phyloP scores from a whole-genome alignment of 1,284 basidiomycete species.

The Tilletia horrida region DNA sequence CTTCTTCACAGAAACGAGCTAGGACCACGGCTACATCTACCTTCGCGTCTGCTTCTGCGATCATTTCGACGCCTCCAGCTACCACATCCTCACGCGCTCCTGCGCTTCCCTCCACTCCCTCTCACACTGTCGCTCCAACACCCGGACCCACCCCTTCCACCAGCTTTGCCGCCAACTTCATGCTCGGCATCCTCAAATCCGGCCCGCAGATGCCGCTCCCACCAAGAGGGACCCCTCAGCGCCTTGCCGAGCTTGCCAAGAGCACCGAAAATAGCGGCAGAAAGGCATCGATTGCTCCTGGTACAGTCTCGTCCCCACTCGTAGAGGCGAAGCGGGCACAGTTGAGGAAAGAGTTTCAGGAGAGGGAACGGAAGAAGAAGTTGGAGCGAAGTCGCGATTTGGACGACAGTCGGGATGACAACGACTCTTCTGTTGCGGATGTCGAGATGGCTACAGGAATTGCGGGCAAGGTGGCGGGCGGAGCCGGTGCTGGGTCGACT shows the following conservation, averaged over 20 bases:
- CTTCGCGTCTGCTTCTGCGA: too few relatives aligned
- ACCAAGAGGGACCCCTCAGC: neutral
- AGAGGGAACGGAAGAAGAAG: slow-evolving; percentile 6
- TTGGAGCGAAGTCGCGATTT: neutral
- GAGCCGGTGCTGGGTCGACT: neutral
- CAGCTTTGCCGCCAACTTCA: neutral
- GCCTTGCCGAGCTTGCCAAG: slow-evolving; percentile 3
- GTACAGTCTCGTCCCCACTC: neutral
- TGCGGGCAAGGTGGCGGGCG: neutral
- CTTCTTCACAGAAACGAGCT: too few relatives aligned
- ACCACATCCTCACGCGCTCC: too few relatives aligned
- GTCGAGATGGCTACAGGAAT: neutral
- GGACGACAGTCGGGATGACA: neutral
- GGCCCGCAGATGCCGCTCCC: neutral
- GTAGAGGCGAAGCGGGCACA: neutral
- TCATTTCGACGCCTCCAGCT: too few relatives aligned
- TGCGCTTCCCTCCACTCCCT: too few relatives aligned
- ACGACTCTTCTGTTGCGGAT: neutral
- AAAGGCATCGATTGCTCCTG: neutral
- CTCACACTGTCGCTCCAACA: too few relatives aligned
- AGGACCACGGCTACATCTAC: too few relatives aligned
- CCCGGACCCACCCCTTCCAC: too few relatives aligned
- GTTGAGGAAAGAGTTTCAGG: slow-evolving; percentile 9
- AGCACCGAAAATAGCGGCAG: neutral
- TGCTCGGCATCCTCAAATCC: slow-evolving; percentile 1